Conservation (phyloP, 2,329 filamentous ascomycete species). For the Cytospora mali region DNA sequence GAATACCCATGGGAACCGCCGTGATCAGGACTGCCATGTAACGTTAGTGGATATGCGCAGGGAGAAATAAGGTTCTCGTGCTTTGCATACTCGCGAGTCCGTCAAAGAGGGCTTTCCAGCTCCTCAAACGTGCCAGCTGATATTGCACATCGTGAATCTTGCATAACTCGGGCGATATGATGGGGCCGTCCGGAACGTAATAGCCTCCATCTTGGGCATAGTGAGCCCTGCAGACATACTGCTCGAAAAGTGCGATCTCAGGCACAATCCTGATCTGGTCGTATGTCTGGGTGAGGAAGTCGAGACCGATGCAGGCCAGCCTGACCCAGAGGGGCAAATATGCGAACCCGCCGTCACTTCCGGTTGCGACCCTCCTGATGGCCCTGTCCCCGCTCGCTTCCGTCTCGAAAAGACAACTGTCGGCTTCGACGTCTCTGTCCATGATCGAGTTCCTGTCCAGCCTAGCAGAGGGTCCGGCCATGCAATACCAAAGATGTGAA, state of each 20-base stretch:
- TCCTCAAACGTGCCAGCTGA: constrained; percentile 24
- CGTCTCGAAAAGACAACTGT: background rate
- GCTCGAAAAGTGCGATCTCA: constrained; percentile 27
- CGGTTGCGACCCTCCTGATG: background rate
- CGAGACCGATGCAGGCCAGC: constrained; percentile 26
- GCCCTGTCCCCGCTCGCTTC: background rate
- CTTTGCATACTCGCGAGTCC: constrained; percentile 22
- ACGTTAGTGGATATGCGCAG: background rate
- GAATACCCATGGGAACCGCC: constrained; percentile 26
- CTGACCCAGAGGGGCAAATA: constrained; percentile 28
- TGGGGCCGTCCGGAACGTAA: background rate
- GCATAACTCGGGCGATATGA: constrained; percentile 17
- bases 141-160: constrained; percentile 24
- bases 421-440: background rate
- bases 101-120: constrained; percentile 28
- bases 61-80: background rate
- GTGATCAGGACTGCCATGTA: constrained; percentile 23
- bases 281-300: constrained; percentile 27
- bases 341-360: background rate
- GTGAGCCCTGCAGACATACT: constrained; percentile 22
- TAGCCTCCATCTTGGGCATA: background rate
- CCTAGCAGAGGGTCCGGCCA: background rate
- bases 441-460: background rate
- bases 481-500: background rate
- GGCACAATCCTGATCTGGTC: constrained; percentile 29